phyloP scores from a whole-genome alignment of 805 yeast genomes.

The Grigorovia transvaalensis region DNA sequence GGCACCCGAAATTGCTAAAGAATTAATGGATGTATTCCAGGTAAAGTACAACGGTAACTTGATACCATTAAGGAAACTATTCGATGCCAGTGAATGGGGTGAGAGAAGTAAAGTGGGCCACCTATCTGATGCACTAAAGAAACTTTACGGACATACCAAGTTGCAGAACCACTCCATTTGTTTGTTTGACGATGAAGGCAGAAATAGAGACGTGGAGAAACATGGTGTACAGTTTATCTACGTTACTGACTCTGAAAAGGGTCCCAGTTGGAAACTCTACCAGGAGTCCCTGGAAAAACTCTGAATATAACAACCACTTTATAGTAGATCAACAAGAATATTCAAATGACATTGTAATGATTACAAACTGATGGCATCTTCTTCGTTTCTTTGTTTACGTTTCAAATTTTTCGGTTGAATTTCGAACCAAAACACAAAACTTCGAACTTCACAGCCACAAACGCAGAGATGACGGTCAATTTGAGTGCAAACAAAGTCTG shows the following conservation, averaged over 20 bases:
- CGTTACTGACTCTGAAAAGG: conserved; percentile 45
- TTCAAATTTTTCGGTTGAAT: background rate
- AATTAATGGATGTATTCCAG: conserved; percentile 43
- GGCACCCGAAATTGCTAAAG: conserved; percentile 66
- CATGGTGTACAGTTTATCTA: conserved; percentile 64
- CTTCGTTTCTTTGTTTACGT: background rate
- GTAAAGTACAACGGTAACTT: conserved; percentile 35
- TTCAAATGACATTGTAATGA: too few species aligned
- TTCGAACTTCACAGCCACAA: background rate
- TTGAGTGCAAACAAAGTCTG: conserved; percentile 46
- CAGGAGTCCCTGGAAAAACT: conserved; percentile 27
- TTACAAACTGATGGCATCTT: background rate
- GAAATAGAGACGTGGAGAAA: conserved; percentile 65
- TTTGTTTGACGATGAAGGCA: conserved; percentile 67
- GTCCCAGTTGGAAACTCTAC: conserved; percentile 48
- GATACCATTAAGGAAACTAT: conserved; percentile 26
- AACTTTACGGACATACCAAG: conserved; percentile 39
- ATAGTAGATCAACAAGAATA: too few species aligned
- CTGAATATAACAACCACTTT: background rate
- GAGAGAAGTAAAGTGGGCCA: conserved; percentile 48
- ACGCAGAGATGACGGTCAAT: background rate
- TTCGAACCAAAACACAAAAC: background rate
- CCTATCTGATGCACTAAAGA: conserved; percentile 45
- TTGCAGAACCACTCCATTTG: conserved; percentile 36
- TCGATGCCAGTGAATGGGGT: conserved; percentile 62